phyloP scores from a whole-genome alignment of 164 flowering plant genomes.

The Brasenia schreberi region DNA sequence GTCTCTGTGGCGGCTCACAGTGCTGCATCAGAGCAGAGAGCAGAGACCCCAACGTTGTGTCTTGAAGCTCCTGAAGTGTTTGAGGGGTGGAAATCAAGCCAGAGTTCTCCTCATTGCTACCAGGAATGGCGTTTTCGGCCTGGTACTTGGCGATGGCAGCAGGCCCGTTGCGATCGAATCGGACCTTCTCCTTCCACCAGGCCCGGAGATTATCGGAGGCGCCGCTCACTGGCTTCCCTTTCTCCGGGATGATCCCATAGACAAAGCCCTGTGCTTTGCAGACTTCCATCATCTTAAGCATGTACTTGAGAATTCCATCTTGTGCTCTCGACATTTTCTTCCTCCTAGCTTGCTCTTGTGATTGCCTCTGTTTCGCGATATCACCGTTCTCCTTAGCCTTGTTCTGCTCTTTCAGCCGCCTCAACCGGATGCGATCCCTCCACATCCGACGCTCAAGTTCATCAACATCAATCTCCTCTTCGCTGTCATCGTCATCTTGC shows the following conservation, averaged over 20 bases:
- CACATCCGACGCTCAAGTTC: slow-evolving; percentile 52
- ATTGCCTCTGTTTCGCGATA: slow-evolving; percentile 31
- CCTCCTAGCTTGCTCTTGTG: slow-evolving; percentile 71
- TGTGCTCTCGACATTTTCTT: slow-evolving; percentile 90
- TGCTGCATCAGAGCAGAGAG: slow-evolving; percentile 70
- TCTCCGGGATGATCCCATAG: slow-evolving; percentile 83
- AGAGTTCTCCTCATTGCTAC: slow-evolving; percentile 21
- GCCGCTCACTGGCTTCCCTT: slow-evolving; percentile 87
- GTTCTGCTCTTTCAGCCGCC: slow-evolving; percentile 35
- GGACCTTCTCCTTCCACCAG: slow-evolving; percentile 90
- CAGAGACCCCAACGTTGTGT: slow-evolving; percentile 63
- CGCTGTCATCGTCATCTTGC: slow-evolving; percentile 34
- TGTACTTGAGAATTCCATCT: slow-evolving; percentile 75
- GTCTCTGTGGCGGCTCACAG: slow-evolving; percentile 71
- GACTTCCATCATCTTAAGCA: slow-evolving; percentile 90
- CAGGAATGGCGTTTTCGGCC: slow-evolving; percentile 36
- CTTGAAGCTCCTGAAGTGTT: slow-evolving; percentile 57
- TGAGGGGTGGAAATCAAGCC: slow-evolving; percentile 25
- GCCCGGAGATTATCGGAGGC: slow-evolving; percentile 80
- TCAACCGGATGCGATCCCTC: slow-evolving; percentile 32
- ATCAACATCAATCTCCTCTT: slow-evolving; percentile 45
- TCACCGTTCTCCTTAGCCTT: slow-evolving; percentile 33
- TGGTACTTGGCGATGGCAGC: slow-evolving; percentile 67
- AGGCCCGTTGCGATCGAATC: slow-evolving; percentile 81
- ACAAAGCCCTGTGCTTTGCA: slow-evolving; percentile 90